A percentile compares a stretch with the other conserved stretches of the same genome.
Conservation (phyloP, 2,329 filamentous ascomycete genomes). For the Cladosporium sp. region DNA sequence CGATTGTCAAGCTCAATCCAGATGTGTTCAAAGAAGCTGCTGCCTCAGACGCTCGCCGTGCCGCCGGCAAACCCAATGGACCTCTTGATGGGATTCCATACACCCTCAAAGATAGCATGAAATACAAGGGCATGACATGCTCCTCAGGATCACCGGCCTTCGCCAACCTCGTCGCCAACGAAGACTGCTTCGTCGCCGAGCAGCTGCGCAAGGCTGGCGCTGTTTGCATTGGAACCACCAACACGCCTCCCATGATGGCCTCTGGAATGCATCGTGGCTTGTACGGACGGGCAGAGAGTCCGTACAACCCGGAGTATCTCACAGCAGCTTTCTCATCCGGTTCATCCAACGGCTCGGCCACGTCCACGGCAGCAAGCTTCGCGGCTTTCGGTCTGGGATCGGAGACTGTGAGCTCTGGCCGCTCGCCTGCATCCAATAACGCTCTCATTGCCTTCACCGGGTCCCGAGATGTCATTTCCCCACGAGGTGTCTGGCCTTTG, state of each 20-base stretch:
- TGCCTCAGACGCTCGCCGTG: constrained; percentile 42
- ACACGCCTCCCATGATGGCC: constrained; percentile 55
- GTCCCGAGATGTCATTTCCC: constrained; percentile 46
- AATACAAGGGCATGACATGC: constrained; percentile 47
- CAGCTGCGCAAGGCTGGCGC: constrained; percentile 45
- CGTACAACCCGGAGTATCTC: constrained; percentile 50
- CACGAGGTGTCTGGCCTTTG: constrained; percentile 49
- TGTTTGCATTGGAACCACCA: constrained; percentile 50
- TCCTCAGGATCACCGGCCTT: constrained; percentile 53
- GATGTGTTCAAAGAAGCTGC: constrained; percentile 42
- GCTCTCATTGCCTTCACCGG: constrained; percentile 51
- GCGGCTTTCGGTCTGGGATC: constrained; percentile 49
- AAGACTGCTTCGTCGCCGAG: constrained; percentile 48
- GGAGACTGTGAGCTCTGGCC: constrained; percentile 52
- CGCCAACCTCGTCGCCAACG: constrained; percentile 41
- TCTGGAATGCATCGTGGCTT: constrained; percentile 53
- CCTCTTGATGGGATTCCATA: constrained; percentile 52
- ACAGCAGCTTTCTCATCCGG: constrained; percentile 52
- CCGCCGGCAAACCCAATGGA: constrained; percentile 30
- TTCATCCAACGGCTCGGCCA: constrained; percentile 52
- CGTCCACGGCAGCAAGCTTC: constrained; percentile 45
- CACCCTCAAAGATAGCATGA: constrained; percentile 54
- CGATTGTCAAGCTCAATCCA: constrained; percentile 44
- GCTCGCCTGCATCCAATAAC: constrained; percentile 53
- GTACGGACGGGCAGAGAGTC: constrained; percentile 51